phyloP scores from a whole-genome alignment of 169 alveolate species.

The Blepharisma undulans region DNA sequence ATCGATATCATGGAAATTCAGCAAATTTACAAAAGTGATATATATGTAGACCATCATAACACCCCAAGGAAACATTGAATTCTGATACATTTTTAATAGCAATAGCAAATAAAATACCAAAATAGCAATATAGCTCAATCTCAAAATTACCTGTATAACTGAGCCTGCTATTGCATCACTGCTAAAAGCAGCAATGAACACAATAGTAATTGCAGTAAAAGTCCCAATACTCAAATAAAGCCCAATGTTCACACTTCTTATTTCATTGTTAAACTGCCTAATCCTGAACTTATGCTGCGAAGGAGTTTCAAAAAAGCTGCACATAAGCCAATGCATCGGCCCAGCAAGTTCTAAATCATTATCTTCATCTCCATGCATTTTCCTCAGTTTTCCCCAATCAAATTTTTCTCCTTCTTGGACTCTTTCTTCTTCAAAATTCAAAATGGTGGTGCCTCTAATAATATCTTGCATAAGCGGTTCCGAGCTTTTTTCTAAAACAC shows the following conservation, averaged over 20 bases:
- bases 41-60: constrained; percentile 8
- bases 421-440: background rate
- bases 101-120: background rate
- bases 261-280: background rate
- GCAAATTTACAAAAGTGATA: background rate
- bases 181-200: background rate
- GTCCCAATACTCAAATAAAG: background rate
- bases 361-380: background rate
- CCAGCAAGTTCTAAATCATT: constrained; percentile 20
- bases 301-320: constrained; percentile 23
- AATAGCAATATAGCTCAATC: background rate
- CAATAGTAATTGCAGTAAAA: background rate
- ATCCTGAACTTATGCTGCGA: background rate
- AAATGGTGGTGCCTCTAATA: background rate
- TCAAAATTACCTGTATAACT: background rate
- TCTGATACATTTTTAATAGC: background rate
- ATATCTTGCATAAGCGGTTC: background rate
- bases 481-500: background rate
- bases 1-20: background rate
- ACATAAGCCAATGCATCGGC: constrained; percentile 30
- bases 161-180: background rate
- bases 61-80: constrained; percentile 24
- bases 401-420: background rate
- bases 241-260: background rate
- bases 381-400: background rate